Evolutionary conservation across 2,329 filamentous ascomycete genomes (phyloP), one percentile per base, ranked within the genome.

Genomic region (Lasiodiplodia theobromae): DNA sequence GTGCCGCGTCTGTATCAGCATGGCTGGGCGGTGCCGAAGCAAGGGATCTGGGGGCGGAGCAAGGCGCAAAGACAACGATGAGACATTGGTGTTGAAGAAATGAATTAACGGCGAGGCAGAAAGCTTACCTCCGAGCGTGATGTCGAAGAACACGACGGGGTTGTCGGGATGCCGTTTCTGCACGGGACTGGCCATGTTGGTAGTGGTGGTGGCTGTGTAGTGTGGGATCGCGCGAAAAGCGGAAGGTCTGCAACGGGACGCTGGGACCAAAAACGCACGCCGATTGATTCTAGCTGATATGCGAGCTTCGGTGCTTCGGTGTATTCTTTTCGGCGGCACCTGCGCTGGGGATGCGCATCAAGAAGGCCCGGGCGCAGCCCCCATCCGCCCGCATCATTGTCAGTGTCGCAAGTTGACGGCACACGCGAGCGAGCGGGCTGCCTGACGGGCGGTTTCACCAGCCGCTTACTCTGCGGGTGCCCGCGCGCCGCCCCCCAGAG

Each of bases 81-180:
- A 56, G 63, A 56, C 63, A 51, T 16, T 28, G 6, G 31, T 51
- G 64, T 21, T 44, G 64, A 21, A 58, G n/a, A 57, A 28, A 21
- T 10, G 37, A 66, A 47, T 18, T 25, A 49, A 18, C 25, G 21
- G 28, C 14, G 14, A 14, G 49, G 51, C 37, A 51, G 53, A 62
- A 64, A 47, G 80, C 86, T 77, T 80, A 92, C 91, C 91, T 83
- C 92, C 92, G 68, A 96, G 84, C 4, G 92, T 92, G 70, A 93
- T 87, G 79, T 94, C 91, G 80, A 93, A 92, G 83, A 94, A 92
- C 73, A 91, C 88, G 75, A 86, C 78, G 70, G 84, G 83, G 71
- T 86, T 84, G 65, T 75, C 72, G 2, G 65, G 40, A 49, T 67
- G 60, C 60, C 60, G 52, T 31, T 52, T 64, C 31, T 31, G 60